Evolutionary conservation across 2,329 filamentous ascomycete species (phyloP), one percentile per base, ranked within the genome.

Genomic region (Fusarium domesticum): DNA sequence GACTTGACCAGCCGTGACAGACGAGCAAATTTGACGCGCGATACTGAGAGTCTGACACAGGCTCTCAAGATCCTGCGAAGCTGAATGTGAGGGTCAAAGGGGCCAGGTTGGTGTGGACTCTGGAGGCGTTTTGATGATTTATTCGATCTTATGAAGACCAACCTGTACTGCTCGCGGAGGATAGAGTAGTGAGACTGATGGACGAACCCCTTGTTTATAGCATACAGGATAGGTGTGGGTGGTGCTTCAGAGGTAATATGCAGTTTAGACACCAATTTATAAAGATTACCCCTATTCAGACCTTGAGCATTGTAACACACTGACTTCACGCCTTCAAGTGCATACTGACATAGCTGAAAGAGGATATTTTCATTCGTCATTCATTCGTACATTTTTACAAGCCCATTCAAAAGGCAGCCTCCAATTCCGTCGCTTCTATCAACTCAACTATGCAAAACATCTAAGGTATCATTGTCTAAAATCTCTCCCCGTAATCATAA

Each of bases 21-120:
- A 25, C 69, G 81, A 3, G 57, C 61, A 20, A 65, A 66, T 25
- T 53, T 85, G 12, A 59, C 50, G 0, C 67, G 64, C 2, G 71
- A 81, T 42, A 69, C 80, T 2, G 53, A 65, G 19, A 73, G 69
- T 7, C 59, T 80, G 12, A 64, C 71, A 42, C 58, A 62, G 14
- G 71, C 68, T 0, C 48, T 63, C 4, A 53, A 56, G 42, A 43
- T 65, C 20, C 42, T 64, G 5, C 43, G 56, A 4, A 45, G 38
- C 2, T 57, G 18, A 48, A 4, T 3, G 6, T 11, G 16, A n/a
- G 14, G 15, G 30, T n/a, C 14, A n/a, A n/a, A n/a, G 12, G 30
- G 6, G 14, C 14, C 6, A n/a, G 5, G 30, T 5, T 32, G 6
- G 14, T 6, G 14, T 12, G 14, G 30, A 16, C 14, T 14, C 14